Conservation (phyloP, 2,329 filamentous ascomycete genomes). For the Cyanodermella asteris region DNA sequence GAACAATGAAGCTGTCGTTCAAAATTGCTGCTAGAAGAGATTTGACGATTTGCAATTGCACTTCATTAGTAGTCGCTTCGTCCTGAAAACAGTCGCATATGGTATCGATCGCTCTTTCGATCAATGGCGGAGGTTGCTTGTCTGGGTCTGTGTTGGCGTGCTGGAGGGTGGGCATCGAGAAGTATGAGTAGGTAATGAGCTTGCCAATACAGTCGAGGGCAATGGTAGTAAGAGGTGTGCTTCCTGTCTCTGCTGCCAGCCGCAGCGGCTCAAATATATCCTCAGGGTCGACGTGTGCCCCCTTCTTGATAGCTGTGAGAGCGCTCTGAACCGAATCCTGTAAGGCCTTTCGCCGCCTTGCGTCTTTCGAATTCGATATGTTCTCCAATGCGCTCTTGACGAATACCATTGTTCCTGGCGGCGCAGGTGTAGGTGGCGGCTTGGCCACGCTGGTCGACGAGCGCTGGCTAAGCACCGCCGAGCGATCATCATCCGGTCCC, state of each 20-base stretch:
- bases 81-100: conserved; percentile 99
- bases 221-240: conserved; percentile 65
- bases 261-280: conserved; percentile 79
- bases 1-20: conserved; percentile 97
- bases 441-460: conserved; percentile 3
- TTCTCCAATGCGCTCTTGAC: conserved; percentile 82
- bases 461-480: no score
- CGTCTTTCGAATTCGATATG: conserved; percentile 81
- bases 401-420: conserved; percentile 86
- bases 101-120: conserved; percentile 93
- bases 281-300: conserved; percentile 47
- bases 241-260: conserved; percentile 69
- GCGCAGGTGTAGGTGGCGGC: conserved; percentile 31
- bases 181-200: conserved; percentile 96
- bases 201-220: conserved; percentile 97
- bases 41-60: conserved; percentile 96
- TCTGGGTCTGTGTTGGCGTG: conserved; percentile 15
- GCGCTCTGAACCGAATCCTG: conserved; percentile 64
- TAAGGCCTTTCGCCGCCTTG: conserved; percentile 64
- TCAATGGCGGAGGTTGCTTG: conserved; percentile 43
- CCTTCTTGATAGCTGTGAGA: conserved; percentile 64
- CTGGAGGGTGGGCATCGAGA: conserved; percentile 54
- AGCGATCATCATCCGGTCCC: no score
- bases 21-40: conserved; percentile 84
- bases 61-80: conserved; percentile 74